Evolutionary conservation across 2,329 filamentous ascomycete species (phyloP).

Genomic region (Scopulariopsis brevicaulis): DNA sequence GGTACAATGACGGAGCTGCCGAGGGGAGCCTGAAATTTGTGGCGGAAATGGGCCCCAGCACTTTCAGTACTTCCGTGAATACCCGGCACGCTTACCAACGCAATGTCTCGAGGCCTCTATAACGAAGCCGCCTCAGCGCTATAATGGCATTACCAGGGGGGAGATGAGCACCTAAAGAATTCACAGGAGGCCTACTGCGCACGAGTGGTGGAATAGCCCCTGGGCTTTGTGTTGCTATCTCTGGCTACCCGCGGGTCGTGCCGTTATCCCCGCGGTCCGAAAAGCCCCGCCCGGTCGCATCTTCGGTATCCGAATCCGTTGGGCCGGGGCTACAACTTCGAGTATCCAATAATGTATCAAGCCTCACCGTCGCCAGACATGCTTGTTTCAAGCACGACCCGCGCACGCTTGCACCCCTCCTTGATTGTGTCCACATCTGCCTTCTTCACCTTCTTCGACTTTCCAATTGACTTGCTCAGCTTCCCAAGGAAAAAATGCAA

Average conservation of each 20-base stretch:
- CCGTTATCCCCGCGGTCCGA: background rate
- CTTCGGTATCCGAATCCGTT: background rate
- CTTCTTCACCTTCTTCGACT: conserved; percentile 31
- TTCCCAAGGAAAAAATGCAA: conserved; percentile 73
- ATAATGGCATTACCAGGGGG: background rate
- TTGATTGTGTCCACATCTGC: conserved; percentile 32
- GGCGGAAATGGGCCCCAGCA: background rate
- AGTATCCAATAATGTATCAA: background rate
- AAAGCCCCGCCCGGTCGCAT: background rate
- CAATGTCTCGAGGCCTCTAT: background rate
- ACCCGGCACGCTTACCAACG: background rate
- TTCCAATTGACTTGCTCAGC: conserved; percentile 48
- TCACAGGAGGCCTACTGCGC: background rate
- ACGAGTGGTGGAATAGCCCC: background rate
- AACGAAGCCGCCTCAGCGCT: background rate
- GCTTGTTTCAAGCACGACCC: conserved; percentile 19
- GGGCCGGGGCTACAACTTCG: background rate
- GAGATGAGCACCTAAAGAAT: background rate
- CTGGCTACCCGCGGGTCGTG: too few relatives aligned
- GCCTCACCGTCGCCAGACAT: background rate
- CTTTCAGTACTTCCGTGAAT: background rate
- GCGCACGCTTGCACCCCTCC: conserved; percentile 32
- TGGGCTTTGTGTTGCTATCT: background rate
- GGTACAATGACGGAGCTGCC: background rate
- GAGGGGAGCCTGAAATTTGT: background rate